A percentile compares a stretch with the other conserved stretches of the same genome.
These are phyloP conservation scores for Metarhizium guizhouense DNA, from an alignment of 2,329 filamentous ascomycete genomes.

Conservation along the genomic window DNA sequence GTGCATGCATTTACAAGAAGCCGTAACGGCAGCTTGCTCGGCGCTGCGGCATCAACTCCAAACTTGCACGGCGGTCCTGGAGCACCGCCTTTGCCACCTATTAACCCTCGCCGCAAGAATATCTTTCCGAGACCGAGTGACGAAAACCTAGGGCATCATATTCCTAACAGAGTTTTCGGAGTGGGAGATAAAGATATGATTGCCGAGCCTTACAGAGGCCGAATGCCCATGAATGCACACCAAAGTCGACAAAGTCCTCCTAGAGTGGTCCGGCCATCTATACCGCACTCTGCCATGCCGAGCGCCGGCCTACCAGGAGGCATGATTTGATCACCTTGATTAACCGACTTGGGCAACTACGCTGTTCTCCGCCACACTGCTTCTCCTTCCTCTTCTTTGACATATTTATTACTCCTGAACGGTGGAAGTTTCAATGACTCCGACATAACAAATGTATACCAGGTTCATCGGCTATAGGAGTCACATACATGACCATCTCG, in stretches of 20 bases:
- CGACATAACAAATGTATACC: not conserved
- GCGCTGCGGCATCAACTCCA: conserved; percentile 24
- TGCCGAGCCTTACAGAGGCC: conserved; percentile 1
- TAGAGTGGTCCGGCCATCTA: not conserved
- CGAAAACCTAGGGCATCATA: conserved; percentile 16
- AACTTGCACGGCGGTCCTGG: conserved; percentile 25
- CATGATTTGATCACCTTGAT: conserved; percentile 29
- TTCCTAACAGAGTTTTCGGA: not conserved
- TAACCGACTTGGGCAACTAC: not conserved
- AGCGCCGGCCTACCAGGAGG: conserved; percentile 30
- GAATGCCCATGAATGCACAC: not conserved
- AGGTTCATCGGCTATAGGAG: not conserved
- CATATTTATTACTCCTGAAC: not conserved
- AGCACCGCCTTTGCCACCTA: conserved; percentile 46
- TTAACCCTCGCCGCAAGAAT: conserved; percentile 47
- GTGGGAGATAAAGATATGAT: not conserved
- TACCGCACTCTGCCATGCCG: conserved; percentile 15
- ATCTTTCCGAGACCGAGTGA: conserved; percentile 25
- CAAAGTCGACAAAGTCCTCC: conserved; percentile 2
- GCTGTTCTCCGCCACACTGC: not conserved
- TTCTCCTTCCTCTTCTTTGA: not conserved
- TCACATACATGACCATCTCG: not conserved
- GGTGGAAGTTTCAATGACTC: not conserved
- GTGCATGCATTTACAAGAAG: conserved; percentile 18
- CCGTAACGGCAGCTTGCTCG: conserved; percentile 26